Evolutionary conservation across 768 basidiomycete species (phyloP), one percentile per base, ranked within the genome.

Genomic region (Kwoniella europaea): DNA sequence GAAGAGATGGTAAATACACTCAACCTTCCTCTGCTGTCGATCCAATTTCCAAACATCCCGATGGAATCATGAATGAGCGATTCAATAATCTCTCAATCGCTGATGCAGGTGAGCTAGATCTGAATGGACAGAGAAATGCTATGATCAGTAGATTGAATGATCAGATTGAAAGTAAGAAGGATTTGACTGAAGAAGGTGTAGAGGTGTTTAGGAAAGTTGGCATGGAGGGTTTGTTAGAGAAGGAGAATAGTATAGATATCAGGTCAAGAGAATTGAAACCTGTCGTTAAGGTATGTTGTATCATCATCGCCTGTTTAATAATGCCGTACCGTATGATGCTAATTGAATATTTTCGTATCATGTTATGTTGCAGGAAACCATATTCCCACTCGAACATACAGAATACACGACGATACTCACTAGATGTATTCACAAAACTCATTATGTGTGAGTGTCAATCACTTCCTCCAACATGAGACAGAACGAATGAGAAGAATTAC

Each of bases 401-500:
- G 76, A 79, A 43, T 77, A 77, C 58, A 67, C 57, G 16, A 72
- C 71, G 2, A 63, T 82, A 24, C 77, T 83, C 60, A 71, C 74
- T 46, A 72, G 77, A n/a, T 76, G 79, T 35, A 74, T 81, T 12
- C 81, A 83, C 71, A 76, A 76, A 56, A 75, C 79, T 54, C 82
- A 83, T 71, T 76, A 82, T 57, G 79, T 81, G 82, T 82, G 62
- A 68, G 82, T 73, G 2, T 22, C 15, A 50, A 3, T 46, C 10
- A 20, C 13, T 64, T 50, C 44, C n/a, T 9, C 18, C 41, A 15
- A 18, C 4, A 1, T 18, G 13, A 43, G 27, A 54, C 18, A 13
- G 18, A 27, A 24, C 1, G 35, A 35, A 35, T 0, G 35, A 35
- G 35, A 35, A 35, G 35, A 35, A 35, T 35, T 35, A 35, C 35